phyloP scores from a whole-genome alignment of 371 early-diverging fungal genomes.

The Choanephora cucurbitarum region DNA sequence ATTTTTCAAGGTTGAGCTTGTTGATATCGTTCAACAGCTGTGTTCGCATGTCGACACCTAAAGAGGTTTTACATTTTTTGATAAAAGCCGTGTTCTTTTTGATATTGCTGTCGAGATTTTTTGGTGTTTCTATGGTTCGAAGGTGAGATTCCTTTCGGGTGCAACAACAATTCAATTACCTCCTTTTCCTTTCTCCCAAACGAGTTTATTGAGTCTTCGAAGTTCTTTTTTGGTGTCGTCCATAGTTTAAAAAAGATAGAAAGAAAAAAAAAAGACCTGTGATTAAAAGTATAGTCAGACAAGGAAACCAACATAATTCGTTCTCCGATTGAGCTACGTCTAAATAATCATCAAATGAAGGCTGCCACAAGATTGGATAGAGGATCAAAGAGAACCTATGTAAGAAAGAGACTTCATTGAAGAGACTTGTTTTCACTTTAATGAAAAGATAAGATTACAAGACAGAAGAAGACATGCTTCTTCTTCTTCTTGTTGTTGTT shows the following conservation, averaged over 20 bases:
- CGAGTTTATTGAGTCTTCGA: slow-evolving; percentile 31
- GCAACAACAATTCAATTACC: slow-evolving; percentile 14
- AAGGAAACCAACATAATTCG: too few relatives aligned
- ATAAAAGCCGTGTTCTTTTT: slow-evolving; percentile 97
- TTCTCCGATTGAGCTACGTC: too few relatives aligned
- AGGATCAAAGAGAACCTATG: too few relatives aligned
- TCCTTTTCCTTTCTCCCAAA: slow-evolving; percentile 42
- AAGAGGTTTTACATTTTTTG: slow-evolving; percentile 84
- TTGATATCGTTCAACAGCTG: slow-evolving; percentile 83
- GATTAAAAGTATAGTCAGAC: background rate
- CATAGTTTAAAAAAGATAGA: slow-evolving; percentile 9
- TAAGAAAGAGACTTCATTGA: too few relatives aligned
- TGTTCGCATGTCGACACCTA: slow-evolving; percentile 73
- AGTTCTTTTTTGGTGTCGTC: slow-evolving; percentile 31
- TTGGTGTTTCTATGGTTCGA: slow-evolving; percentile 16
- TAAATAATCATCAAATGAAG: too few relatives aligned
- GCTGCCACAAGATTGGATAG: too few relatives aligned
- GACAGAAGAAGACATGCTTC: too few relatives aligned
- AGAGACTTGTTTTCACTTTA: too few relatives aligned
- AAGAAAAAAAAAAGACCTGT: background rate
- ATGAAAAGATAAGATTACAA: too few relatives aligned
- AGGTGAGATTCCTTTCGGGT: background rate
- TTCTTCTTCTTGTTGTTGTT: too few relatives aligned
- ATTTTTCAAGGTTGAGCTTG: slow-evolving; percentile 92
- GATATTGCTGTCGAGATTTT: slow-evolving; percentile 90